These are phyloP conservation scores for Lunularia cruciata DNA, from an alignment of 225 moss, liverwort and hornwort genomes.

Conservation along the genomic window DNA sequence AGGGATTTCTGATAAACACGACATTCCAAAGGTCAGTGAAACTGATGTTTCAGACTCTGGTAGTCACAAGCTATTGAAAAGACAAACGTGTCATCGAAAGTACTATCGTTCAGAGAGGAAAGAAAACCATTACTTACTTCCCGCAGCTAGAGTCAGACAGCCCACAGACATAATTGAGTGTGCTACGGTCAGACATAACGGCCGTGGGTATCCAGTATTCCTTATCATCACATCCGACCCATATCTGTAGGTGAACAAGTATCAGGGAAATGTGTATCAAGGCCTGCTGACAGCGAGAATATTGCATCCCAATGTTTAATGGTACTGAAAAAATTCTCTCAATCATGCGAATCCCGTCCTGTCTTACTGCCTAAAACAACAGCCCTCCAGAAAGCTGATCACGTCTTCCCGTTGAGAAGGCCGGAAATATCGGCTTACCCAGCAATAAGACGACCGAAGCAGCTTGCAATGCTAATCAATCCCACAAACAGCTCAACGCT, in stretches of 20 bases:
- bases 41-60: too few species aligned
- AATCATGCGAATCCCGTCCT: too few species aligned
- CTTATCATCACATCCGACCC: constrained; percentile 71
- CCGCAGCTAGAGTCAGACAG: constrained; percentile 67
- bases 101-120: too few species aligned
- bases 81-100: too few species aligned
- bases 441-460: constrained; percentile 84
- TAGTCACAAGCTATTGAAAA: too few species aligned
- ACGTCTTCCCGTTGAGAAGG: neutral
- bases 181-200: constrained; percentile 61
- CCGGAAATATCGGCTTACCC: constrained; percentile 45
- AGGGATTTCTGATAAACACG: constrained; percentile 43
- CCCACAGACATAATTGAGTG: constrained; percentile 63
- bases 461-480: constrained; percentile 84
- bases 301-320: too few species aligned
- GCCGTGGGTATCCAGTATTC: constrained; percentile 55
- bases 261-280: neutral
- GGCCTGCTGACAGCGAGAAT: neutral
- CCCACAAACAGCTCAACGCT: constrained; percentile 75
- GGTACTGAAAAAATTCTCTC: too few species aligned
- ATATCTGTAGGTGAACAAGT: constrained; percentile 46
- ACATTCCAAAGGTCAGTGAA: too few species aligned
- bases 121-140: constrained; percentile 48
- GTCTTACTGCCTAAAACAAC: too few species aligned
- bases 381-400: too few species aligned